Evolutionary conservation across 2,329 filamentous ascomycete species (phyloP), one percentile per base, ranked within the genome.

Genomic region (Nigrograna mackinnonii): DNA sequence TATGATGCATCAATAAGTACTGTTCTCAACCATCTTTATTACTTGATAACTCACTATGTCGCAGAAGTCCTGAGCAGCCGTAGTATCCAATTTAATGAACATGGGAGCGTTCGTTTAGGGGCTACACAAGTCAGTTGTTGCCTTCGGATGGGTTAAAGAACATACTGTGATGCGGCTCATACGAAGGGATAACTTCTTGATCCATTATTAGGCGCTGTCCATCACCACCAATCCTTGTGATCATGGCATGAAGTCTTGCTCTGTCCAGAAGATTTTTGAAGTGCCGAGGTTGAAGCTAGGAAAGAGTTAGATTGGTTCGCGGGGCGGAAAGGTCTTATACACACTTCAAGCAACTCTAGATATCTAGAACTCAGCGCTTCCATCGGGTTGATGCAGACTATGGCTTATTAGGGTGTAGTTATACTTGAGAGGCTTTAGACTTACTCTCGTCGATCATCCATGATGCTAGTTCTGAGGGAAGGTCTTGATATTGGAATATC

Each of bases 171-270:
- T 39, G 36, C 9, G 37, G 19, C 22, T 52, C 46, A 38, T 37
- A 37, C 4, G 40, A 51, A 36, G 46, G 46, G 19, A 20, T 17
- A 17, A 49, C 19, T 18, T 18, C 14, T 14, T 43, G 21, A 12
- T 16, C 14, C 7, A 21, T 20, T 18, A 44, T 36, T 5, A 50
- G 12, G 16, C 16, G 30, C 7, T 44, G 35, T 26, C 28, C 33
- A 74, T 69, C 66, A 30, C 82, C 83, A 3, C 85, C 85, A 5
- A 90, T 60, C 13, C 68, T 69, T 37, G 66, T 64, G 47, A 91
- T 86, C 9, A 89, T 66, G 5, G 69, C 60, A 37, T 80, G 57
- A 9, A 79, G 60, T 36, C 67, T 59, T 20, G 55, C 39, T 7
- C 60, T 57, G 54, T 39, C 84, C 50, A 57, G 68, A 51, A 60